A percentile compares a stretch with the other conserved stretches of the same genome.
phyloP scores from a whole-genome alignment of 2,329 filamentous ascomycete genomes.

The Penicillium palitans region DNA sequence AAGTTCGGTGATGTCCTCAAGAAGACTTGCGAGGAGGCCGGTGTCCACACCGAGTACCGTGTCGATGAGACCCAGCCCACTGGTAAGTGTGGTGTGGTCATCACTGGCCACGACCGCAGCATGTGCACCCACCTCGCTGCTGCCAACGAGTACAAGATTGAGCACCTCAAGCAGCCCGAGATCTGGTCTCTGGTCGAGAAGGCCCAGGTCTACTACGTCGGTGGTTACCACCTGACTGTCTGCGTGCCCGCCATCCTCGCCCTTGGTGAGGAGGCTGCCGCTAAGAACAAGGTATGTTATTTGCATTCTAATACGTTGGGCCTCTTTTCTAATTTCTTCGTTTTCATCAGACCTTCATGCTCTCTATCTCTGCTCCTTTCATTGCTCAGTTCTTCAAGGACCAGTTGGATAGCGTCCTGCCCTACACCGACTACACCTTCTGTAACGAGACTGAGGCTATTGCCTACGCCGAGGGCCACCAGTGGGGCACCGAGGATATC shows the following conservation, averaged over 20 bases:
- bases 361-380: constrained; percentile 93
- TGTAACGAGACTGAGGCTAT: constrained; percentile 96
- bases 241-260: constrained; percentile 87
- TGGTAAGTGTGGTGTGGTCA: constrained; percentile 92
- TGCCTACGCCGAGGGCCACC: constrained; percentile 81
- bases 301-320: neutral
- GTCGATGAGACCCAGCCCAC: constrained; percentile 82
- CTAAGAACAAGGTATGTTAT: constrained; percentile 72
- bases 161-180: constrained; percentile 85
- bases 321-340: constrained; percentile 3
- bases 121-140: constrained; percentile 94
- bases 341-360: constrained; percentile 64
- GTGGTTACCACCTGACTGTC: constrained; percentile 96
- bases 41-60: constrained; percentile 91
- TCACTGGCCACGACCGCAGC: constrained; percentile 93
- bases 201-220: constrained; percentile 86
- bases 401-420: constrained; percentile 76
- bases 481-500: constrained; percentile 72
- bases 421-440: constrained; percentile 94
- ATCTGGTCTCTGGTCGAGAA: constrained; percentile 91
- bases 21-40: constrained; percentile 81
- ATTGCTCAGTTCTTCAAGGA: constrained; percentile 98
- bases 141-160: constrained; percentile 94
- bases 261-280: constrained; percentile 83
- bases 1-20: constrained; percentile 89